These are phyloP conservation scores for Barnettozyma salicaria DNA, from an alignment of 805 yeast species.

Conservation along the genomic window DNA sequence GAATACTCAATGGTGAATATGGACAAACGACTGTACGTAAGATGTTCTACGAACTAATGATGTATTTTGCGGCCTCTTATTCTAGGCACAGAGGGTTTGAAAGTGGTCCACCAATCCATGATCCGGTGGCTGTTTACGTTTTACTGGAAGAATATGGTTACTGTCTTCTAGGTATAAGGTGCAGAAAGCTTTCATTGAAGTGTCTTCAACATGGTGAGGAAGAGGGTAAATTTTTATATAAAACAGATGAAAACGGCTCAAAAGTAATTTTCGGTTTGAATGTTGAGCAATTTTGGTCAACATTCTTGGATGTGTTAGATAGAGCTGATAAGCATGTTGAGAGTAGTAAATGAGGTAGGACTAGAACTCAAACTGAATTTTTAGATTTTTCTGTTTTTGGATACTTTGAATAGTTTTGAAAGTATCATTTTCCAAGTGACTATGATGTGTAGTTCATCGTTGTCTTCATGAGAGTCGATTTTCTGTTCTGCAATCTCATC, in stretches of 20 bases:
- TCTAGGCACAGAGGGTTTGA: slow-evolving; percentile 36
- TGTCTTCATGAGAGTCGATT: slow-evolving; percentile 22
- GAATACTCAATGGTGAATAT: slow-evolving; percentile 31
- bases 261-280: slow-evolving; percentile 36
- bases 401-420: slow-evolving; percentile 3
- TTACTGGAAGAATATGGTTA: slow-evolving; percentile 35
- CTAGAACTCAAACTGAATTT: background rate
- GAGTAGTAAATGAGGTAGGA: background rate
- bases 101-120: slow-evolving; percentile 74
- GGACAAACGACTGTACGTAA: slow-evolving; percentile 40
- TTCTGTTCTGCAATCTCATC: slow-evolving; percentile 29
- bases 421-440: slow-evolving; percentile 8
- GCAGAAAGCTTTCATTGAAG: slow-evolving; percentile 10
- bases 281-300: slow-evolving; percentile 41
- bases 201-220: slow-evolving; percentile 23
- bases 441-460: slow-evolving; percentile 16
- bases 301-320: slow-evolving; percentile 34
- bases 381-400: slow-evolving; percentile 9
- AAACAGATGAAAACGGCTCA: slow-evolving; percentile 28
- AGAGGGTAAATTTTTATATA: slow-evolving; percentile 24
- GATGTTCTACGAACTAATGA: slow-evolving; percentile 48
- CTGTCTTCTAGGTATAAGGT: slow-evolving; percentile 17
- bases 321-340: slow-evolving; percentile 26
- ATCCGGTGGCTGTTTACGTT: slow-evolving; percentile 65
- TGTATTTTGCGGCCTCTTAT: slow-evolving; percentile 43